Percentiles rank a stretch among this genome's conserved stretches.
These are phyloP conservation scores for Citrus australasica DNA, from an alignment of 345 rosid species.

Conservation along the genomic window DNA sequence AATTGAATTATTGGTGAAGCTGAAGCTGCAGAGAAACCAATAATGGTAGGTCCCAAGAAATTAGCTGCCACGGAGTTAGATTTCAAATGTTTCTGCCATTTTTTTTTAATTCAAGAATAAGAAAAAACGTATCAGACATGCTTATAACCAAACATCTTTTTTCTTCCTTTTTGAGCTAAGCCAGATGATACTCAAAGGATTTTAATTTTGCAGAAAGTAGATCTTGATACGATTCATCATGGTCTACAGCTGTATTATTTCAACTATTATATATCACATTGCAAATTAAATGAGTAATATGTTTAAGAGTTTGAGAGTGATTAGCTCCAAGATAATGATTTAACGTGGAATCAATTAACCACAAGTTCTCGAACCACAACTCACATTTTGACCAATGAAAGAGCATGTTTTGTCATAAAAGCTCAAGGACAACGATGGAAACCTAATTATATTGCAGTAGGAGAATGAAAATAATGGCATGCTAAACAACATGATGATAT, in stretches of 20 bases:
- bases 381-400: not conserved
- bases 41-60: constrained; percentile 18
- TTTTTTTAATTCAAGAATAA: not conserved
- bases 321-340: no score
- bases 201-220: not conserved
- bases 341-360: no score
- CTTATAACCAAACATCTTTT: not conserved
- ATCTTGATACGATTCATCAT: not conserved
- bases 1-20: constrained; percentile 21
- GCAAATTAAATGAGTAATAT: not conserved
- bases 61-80: not conserved
- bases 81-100: not conserved
- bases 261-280: not conserved
- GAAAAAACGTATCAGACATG: not conserved
- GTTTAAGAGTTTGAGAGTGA: not conserved
- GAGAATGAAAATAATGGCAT: not conserved
- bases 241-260: not conserved
- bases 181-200: not conserved
- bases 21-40: constrained; percentile 11
- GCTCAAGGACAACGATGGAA: constrained; percentile 19
- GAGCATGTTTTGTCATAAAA: not conserved
- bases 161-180: not conserved
- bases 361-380: constrained; percentile 5
- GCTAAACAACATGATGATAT: not conserved
- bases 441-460: constrained; percentile 11